Conservation (phyloP, 2,329 filamentous ascomycete genomes). For the Ceratocystis colombiana region DNA sequence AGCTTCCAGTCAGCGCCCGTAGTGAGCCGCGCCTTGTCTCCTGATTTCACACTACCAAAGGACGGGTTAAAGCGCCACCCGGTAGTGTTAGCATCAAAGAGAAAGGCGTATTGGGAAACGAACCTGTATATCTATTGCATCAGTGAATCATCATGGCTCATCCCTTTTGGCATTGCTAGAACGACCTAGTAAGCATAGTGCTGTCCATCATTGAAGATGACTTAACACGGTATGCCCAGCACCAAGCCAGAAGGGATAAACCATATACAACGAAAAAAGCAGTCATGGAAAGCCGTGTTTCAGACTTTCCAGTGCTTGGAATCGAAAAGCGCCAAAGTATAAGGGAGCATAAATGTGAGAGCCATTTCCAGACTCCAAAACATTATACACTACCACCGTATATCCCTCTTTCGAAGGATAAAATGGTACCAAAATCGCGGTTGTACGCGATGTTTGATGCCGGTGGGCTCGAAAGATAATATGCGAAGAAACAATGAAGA, state of each 20-base stretch:
- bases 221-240: background rate
- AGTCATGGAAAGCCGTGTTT: conserved; percentile 1
- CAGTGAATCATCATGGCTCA: conserved; percentile 2
- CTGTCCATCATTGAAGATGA: conserved; percentile 12
- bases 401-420: background rate
- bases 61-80: conserved; percentile 1
- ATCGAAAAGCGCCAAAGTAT: background rate
- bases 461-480: background rate
- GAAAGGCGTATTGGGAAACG: conserved; percentile 23
- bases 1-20: conserved; percentile 57
- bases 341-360: background rate
- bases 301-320: conserved; percentile 7
- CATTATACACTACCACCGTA: background rate
- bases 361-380: background rate
- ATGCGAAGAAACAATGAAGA: conserved; percentile 15
- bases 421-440: background rate
- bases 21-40: conserved; percentile 54
- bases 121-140: conserved; percentile 24
- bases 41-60: conserved; percentile 9
- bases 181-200: background rate
- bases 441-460: background rate
- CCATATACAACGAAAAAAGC: conserved; percentile 4
- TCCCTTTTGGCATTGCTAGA: background rate
- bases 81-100: background rate
- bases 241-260: background rate